Evolutionary conservation across 2,329 filamentous ascomycete species (phyloP), one percentile per base, ranked within the genome.

Genomic region (Fusarium miscanthi): DNA sequence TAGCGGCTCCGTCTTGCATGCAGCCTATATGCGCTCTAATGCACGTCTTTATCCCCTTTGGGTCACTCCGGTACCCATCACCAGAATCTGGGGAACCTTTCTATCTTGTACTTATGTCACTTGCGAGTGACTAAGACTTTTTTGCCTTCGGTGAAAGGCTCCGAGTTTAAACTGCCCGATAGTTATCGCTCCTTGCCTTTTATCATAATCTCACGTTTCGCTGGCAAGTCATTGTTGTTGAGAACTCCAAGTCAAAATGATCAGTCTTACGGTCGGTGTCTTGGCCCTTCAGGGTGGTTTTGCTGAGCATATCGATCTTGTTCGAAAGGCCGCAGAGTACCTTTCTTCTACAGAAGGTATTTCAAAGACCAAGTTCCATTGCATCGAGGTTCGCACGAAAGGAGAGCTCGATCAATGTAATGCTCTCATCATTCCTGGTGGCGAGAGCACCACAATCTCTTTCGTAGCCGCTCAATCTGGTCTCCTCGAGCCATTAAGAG

Each of bases 361-460:
- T n/a, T 74, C 72, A 25, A 74, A 71, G 23, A 62, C 65, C 54
- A 81, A 72, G 49, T 91, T 93, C 84, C 79, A 81, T 31, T 93
- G 96, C 78, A 86, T 92, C 71, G 92, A 97, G 81, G 94, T 98
- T 51, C 92, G 95, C 66, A 98, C 92, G 11, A 84, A 89, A 5
- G 83, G 85, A 11, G 88, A 97, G 77, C 87, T 99, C 37, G 84
- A 87, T 8, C 81, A 80, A 74, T 98, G 95, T 83, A 90, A 95
- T 81, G 95, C 90, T 31, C 87, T 99, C 46, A 90, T 99, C 78
- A 90, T 99, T 51, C 96, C 96, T 6, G 96, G 96, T 58, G 96
- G 96, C 69, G 96, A 99, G 82, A 97, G 94, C 83, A 98, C 96
- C 3, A 92, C 95, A 7, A 97, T 99, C 75, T 94, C 94, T 16